Evolutionary conservation across 495 filamentous ascomycete genomes (phyloP).

Genomic region (Cercophora samala): DNA sequence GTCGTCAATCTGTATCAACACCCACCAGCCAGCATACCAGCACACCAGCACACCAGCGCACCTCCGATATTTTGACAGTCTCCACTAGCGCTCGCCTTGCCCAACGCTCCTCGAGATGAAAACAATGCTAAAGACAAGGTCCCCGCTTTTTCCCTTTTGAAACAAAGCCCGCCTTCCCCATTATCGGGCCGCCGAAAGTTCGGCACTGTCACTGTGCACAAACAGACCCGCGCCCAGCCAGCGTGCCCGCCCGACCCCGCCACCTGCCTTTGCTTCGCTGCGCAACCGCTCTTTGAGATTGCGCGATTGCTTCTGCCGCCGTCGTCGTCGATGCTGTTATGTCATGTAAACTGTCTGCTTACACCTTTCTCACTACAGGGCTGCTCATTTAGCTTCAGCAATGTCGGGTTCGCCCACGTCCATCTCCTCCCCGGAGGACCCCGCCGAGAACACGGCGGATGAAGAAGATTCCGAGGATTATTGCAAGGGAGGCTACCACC

Average conservation of each 20-base stretch:
- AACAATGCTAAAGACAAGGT: conserved; percentile 54
- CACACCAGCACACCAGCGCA: too few species aligned
- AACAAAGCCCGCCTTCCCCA: conserved; percentile 10
- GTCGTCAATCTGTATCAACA: conserved; percentile 18
- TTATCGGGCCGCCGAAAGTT: conserved; percentile 30
- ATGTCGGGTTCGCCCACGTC: conserved; percentile 72
- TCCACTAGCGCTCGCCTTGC: conserved; percentile 16
- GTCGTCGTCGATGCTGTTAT: neutral
- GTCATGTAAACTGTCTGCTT: conserved; percentile 23
- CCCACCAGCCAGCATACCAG: too few species aligned
- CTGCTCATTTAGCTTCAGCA: conserved; percentile 32
- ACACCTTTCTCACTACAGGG: conserved; percentile 28
- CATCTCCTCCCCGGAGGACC: conserved; percentile 77
- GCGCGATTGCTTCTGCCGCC: conserved; percentile 4
- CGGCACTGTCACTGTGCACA: conserved; percentile 32
- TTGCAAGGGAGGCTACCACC: conserved; percentile 98
- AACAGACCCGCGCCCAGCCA: conserved; percentile 9
- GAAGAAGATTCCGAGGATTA: conserved; percentile 99
- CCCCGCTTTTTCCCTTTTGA: conserved; percentile 34
- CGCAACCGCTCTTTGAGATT: conserved; percentile 11
- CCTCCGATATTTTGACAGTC: conserved; percentile 3
- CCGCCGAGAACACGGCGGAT: conserved; percentile 88
- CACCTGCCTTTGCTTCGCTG: conserved; percentile 16
- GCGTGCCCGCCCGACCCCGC: conserved; percentile 29
- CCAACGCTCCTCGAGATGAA: conserved; percentile 29